These are phyloP conservation scores for Hypoxylon perforatum DNA, from an alignment of 495 filamentous ascomycete species.

Conservation along the genomic window DNA sequence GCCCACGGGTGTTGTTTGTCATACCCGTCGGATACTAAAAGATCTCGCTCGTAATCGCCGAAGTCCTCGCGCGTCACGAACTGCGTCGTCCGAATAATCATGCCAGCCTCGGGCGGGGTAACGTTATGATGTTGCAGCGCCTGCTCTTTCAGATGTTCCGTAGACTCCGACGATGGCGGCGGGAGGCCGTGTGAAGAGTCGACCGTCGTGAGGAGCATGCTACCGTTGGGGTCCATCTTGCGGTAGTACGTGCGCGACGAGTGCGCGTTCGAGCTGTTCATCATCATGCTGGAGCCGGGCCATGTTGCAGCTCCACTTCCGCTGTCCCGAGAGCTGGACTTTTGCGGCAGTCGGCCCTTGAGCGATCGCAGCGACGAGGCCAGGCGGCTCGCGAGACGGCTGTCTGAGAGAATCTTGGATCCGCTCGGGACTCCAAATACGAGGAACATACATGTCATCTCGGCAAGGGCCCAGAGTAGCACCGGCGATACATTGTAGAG, in stretches of 20 bases:
- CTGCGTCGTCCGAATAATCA: constrained; percentile 43
- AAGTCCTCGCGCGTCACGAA: constrained; percentile 36
- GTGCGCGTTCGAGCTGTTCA: constrained; percentile 17
- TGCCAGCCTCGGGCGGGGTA: constrained; percentile 4
- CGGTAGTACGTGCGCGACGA: constrained; percentile 39
- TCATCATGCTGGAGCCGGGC: constrained; percentile 28
- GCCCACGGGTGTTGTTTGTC: constrained; percentile 41
- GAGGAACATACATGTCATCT: constrained; percentile 50
- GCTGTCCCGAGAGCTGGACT: constrained; percentile 1
- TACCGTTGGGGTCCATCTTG: constrained; percentile 36
- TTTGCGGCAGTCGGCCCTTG: constrained; percentile 9
- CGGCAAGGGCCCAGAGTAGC: constrained; percentile 44
- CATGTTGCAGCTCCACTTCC: constrained; percentile 21
- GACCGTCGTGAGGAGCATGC: constrained; percentile 34
- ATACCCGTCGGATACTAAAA: constrained; percentile 17
- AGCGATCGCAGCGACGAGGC: constrained; percentile 28
- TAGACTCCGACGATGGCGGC: constrained; percentile 38
- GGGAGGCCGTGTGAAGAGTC: constrained; percentile 6
- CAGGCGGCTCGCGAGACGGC: constrained; percentile 17
- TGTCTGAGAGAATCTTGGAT: constrained; percentile 41
- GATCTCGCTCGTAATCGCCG: constrained; percentile 23
- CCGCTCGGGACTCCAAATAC: constrained; percentile 42
- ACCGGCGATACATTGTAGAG: constrained; percentile 37
- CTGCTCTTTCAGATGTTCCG: constrained; percentile 39
- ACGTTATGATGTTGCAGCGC: neutral